phyloP scores from a whole-genome alignment of 768 basidiomycete genomes.

The Hericium coralloides region DNA sequence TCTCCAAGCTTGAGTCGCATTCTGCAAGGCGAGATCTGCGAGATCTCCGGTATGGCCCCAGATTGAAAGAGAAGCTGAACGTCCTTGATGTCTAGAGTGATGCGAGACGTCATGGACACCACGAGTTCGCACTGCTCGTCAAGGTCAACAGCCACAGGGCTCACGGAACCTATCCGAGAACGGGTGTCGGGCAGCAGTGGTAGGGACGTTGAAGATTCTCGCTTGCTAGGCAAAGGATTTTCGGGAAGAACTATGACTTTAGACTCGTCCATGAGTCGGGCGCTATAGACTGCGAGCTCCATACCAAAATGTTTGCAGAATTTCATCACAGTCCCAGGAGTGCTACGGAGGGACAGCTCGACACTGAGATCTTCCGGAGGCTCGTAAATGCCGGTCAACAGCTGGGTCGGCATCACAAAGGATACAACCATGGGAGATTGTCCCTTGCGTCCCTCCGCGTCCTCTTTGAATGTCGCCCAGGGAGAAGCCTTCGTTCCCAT shows the following conservation, averaged over 20 bases:
- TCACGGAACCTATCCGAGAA: background rate
- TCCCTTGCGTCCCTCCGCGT: constrained; percentile 2
- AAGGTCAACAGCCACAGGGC: background rate
- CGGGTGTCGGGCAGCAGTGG: background rate
- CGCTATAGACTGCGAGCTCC: constrained; percentile 12
- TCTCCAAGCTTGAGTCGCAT: constrained; percentile 24
- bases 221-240: constrained; percentile 10
- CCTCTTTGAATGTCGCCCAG: background rate
- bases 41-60: constrained; percentile 7
- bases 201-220: background rate
- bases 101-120: constrained; percentile 4
- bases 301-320: constrained; percentile 4
- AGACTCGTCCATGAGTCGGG: constrained; percentile 11
- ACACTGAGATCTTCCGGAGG: constrained; percentile 1
- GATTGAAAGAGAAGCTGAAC: constrained; percentile 6
- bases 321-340: constrained; percentile 13
- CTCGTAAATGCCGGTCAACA: constrained; percentile 11
- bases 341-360: constrained; percentile 20
- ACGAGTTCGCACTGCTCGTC: background rate
- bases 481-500: no score
- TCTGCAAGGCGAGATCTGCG: constrained; percentile 24
- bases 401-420: constrained; percentile 18
- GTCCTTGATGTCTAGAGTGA: constrained; percentile 7
- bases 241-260: constrained; percentile 16
- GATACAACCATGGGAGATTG: constrained; percentile 10